phyloP scores from a whole-genome alignment of 1,284 basidiomycete genomes.

The Cystobasidium slooffiae region DNA sequence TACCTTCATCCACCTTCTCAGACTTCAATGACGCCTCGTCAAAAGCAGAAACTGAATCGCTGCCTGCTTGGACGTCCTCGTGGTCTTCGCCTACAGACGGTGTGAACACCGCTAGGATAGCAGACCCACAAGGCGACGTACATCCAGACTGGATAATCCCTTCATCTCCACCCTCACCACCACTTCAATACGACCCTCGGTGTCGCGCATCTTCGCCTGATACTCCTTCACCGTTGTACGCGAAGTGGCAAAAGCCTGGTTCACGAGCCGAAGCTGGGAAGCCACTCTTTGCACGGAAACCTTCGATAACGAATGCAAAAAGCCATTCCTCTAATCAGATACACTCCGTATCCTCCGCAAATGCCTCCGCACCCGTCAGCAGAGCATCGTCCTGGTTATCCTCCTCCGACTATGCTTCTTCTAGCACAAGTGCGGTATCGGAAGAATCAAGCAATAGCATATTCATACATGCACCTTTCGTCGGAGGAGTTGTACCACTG shows the following conservation, averaged over 20 bases:
- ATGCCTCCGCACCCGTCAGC: neutral
- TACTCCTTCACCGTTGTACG: conserved; percentile 27
- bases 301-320: neutral
- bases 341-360: neutral
- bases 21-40: conserved; percentile 15
- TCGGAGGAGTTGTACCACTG: too few species aligned
- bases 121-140: neutral
- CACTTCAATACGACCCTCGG: conserved; percentile 26
- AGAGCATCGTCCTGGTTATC: conserved; percentile 11
- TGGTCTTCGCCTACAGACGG: conserved; percentile 8
- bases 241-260: conserved; percentile 10
- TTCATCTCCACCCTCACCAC: conserved; percentile 30
- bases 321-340: neutral
- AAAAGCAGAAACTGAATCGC: neutral
- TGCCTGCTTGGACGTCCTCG: conserved; percentile 4
- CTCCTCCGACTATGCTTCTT: neutral
- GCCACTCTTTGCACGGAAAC: neutral
- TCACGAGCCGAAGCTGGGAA: neutral
- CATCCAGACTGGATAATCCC: conserved; percentile 15
- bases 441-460: neutral
- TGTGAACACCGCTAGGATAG: neutral
- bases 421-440: neutral
- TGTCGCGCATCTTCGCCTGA: conserved; percentile 34
- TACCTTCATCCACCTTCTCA: conserved; percentile 9
- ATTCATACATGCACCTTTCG: neutral